Percentiles rank a stretch among this genome's conserved stretches.
Conservation (phyloP, 2,329 filamentous ascomycete species). For the Zasmidium angulare region DNA sequence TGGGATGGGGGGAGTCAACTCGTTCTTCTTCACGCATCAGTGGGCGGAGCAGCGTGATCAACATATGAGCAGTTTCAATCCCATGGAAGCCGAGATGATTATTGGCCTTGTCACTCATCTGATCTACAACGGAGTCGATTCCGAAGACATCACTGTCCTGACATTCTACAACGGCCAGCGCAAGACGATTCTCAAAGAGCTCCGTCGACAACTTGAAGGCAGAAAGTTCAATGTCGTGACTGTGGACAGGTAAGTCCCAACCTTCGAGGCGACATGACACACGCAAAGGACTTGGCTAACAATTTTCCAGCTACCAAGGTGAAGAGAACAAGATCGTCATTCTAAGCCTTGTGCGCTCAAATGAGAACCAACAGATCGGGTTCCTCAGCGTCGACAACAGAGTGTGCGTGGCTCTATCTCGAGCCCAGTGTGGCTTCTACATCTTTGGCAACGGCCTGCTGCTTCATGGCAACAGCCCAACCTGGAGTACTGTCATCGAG, state of each 20-base stretch:
- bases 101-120: slow-evolving; percentile 71
- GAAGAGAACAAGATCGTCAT: slow-evolving; percentile 86
- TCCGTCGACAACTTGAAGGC: slow-evolving; percentile 35
- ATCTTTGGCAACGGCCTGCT: slow-evolving; percentile 75
- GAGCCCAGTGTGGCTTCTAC: slow-evolving; percentile 77
- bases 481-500: slow-evolving; percentile 30
- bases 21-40: slow-evolving; percentile 63
- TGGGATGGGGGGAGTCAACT: slow-evolving; percentile 62
- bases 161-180: slow-evolving; percentile 88
- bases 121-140: slow-evolving; percentile 61
- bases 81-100: slow-evolving; percentile 73
- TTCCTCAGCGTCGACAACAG: slow-evolving; percentile 69
- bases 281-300: too few species aligned
- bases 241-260: slow-evolving; percentile 59
- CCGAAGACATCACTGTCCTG: slow-evolving; percentile 70
- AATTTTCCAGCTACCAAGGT: slow-evolving; percentile 66
- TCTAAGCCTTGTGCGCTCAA: slow-evolving; percentile 76
- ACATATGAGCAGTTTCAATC: slow-evolving; percentile 67
- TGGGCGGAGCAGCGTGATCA: slow-evolving; percentile 66
- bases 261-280: too few species aligned
- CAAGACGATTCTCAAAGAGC: slow-evolving; percentile 57
- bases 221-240: slow-evolving; percentile 63
- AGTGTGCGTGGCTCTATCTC: slow-evolving; percentile 63
- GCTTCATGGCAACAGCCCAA: slow-evolving; percentile 32
- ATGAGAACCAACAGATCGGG: slow-evolving; percentile 59